Conservation (phyloP, 139 green algal genomes). For the Pleodorina starrii region DNA sequence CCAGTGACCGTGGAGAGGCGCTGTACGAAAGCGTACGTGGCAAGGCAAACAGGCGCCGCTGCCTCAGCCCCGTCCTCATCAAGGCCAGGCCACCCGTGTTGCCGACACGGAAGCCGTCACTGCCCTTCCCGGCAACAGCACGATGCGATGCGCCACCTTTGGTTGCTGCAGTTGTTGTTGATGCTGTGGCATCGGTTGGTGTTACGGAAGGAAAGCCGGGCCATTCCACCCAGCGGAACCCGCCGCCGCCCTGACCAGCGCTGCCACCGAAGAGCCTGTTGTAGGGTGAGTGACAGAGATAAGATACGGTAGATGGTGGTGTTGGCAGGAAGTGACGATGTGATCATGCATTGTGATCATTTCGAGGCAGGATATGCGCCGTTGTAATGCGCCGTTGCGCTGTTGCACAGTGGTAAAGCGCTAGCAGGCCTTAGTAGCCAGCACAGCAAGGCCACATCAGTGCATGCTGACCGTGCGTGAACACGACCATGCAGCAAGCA, state of each 20-base stretch:
- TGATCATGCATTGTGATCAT: too few species aligned
- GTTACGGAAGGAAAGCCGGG: not conserved
- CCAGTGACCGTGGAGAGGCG: not conserved
- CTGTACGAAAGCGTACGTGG: slow-evolving; percentile 16
- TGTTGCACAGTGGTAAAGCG: too few species aligned
- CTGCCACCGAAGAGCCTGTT: slow-evolving; percentile 30
- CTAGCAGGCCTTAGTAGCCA: too few species aligned
- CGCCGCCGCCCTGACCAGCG: not conserved
- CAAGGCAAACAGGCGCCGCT: not conserved
- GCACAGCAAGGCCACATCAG: too few species aligned
- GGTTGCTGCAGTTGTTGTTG: not conserved
- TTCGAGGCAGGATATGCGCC: too few species aligned
- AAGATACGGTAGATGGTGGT: too few species aligned
- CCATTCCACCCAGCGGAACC: slow-evolving; percentile 39
- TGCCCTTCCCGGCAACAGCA: not conserved
- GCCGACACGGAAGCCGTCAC: not conserved
- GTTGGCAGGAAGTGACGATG: not conserved
- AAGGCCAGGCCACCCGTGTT: not conserved
- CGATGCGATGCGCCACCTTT: not conserved
- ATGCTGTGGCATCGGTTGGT: too few species aligned
- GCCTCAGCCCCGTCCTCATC: not conserved
- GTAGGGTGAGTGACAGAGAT: not conserved
- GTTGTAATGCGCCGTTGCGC: too few species aligned
- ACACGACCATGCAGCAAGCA: too few species aligned
- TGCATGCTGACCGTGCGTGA: too few species aligned